Evolutionary conservation across 2,329 filamentous ascomycete species (phyloP).

Genomic region (Fusarium setosum): DNA sequence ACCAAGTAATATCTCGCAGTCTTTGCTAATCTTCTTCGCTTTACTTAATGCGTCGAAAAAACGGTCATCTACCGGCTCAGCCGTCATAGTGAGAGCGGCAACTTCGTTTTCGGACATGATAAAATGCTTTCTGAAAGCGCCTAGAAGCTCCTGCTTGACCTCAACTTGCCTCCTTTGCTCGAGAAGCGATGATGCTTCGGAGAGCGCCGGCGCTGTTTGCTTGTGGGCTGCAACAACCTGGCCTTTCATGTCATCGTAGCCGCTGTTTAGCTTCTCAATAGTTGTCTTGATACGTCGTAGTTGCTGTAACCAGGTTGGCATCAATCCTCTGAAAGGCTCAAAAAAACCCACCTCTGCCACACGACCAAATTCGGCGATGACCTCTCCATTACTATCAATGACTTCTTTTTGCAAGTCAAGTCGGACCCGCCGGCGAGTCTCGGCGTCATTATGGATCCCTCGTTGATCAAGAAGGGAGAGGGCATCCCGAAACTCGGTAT

Average conservation of each 20-base stretch:
- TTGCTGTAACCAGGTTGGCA: slow-evolving; percentile 70
- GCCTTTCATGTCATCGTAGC: slow-evolving; percentile 82
- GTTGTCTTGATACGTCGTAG: slow-evolving; percentile 84
- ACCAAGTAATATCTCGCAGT: slow-evolving; percentile 89
- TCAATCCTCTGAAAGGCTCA: neutral
- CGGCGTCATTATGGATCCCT: slow-evolving; percentile 77
- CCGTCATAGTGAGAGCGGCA: slow-evolving; percentile 78
- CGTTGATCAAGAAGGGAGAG: slow-evolving; percentile 81
- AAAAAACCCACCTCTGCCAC: slow-evolving; percentile 80
- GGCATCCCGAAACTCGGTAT: slow-evolving; percentile 90
- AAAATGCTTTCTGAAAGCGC: slow-evolving; percentile 85
- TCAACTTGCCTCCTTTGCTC: slow-evolving; percentile 79
- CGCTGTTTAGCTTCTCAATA: slow-evolving; percentile 81
- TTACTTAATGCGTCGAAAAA: slow-evolving; percentile 85
- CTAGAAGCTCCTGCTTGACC: slow-evolving; percentile 81
- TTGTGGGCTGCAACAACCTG: slow-evolving; percentile 81
- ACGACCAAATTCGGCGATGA: slow-evolving; percentile 87
- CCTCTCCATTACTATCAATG: slow-evolving; percentile 89
- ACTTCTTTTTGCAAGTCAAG: slow-evolving; percentile 91
- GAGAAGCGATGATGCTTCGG: slow-evolving; percentile 81
- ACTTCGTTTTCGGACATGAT: slow-evolving; percentile 85
- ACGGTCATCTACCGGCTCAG: slow-evolving; percentile 83
- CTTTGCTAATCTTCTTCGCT: slow-evolving; percentile 87
- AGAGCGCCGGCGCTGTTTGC: slow-evolving; percentile 79
- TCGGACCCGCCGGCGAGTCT: slow-evolving; percentile 82